Percentiles rank a stretch among this genome's conserved stretches.
These are phyloP conservation scores for Capsicum rhomboideum DNA, from an alignment of 257 asterid genomes.

Conservation along the genomic window DNA sequence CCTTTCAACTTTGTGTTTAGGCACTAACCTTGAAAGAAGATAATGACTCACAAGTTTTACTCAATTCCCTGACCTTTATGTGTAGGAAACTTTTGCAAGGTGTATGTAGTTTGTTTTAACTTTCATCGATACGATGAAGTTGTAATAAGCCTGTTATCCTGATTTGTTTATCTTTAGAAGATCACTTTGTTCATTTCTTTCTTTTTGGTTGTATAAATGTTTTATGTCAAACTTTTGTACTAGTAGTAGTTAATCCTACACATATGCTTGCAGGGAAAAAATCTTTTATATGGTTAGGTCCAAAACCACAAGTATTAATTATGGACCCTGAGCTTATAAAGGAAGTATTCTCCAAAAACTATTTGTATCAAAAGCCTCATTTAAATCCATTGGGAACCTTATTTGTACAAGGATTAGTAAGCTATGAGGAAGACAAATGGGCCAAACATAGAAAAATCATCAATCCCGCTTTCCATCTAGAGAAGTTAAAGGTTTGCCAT, in stretches of 20 bases:
- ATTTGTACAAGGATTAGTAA: constrained; percentile 26
- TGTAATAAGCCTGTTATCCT: background rate
- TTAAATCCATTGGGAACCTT: constrained; percentile 30
- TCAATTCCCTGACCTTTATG: background rate
- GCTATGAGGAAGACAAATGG: constrained; percentile 42
- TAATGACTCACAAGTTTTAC: background rate
- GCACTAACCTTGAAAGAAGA: too few relatives aligned
- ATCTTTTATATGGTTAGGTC: constrained; percentile 43
- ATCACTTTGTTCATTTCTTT: background rate
- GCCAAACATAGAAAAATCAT: constrained; percentile 50
- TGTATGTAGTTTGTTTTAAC: background rate
- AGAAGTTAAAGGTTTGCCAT: background rate
- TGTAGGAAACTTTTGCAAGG: background rate
- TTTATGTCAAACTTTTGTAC: background rate
- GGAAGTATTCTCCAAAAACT: constrained; percentile 31
- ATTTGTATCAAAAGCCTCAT: constrained; percentile 19
- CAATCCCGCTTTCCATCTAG: constrained; percentile 1
- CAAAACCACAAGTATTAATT: constrained; percentile 29
- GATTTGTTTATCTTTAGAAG: background rate
- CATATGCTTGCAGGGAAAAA: constrained; percentile 26
- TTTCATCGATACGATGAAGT: background rate
- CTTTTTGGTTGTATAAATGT: background rate
- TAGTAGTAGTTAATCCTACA: background rate
- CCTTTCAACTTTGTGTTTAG: background rate
- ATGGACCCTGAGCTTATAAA: constrained; percentile 38